Percentiles rank a stretch among this genome's conserved stretches.
phyloP scores from a whole-genome alignment of 257 asterid genomes.

The Hygrophila difformis region DNA sequence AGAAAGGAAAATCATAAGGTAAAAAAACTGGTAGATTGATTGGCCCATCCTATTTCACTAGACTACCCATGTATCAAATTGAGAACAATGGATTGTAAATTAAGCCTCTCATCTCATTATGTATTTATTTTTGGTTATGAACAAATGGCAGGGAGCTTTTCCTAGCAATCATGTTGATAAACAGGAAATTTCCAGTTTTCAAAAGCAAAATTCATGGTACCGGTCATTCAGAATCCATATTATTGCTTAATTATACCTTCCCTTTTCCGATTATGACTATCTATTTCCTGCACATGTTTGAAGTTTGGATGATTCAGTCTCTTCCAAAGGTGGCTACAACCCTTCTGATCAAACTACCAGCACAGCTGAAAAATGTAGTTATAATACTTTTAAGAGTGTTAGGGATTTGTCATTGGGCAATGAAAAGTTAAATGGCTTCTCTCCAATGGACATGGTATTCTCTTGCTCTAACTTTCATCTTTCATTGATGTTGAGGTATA shows the following conservation, averaged over 20 bases:
- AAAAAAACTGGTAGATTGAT: constrained; percentile 4
- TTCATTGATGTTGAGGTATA: background rate
- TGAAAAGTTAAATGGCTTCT: constrained; percentile 33
- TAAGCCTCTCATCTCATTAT: constrained; percentile 4
- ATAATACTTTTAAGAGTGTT: constrained; percentile 54
- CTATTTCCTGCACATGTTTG: constrained; percentile 15
- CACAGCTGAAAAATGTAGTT: constrained; percentile 26
- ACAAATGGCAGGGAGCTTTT: constrained; percentile 39
- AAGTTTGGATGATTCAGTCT: constrained; percentile 30
- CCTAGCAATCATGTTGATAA: constrained; percentile 22
- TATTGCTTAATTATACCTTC: constrained; percentile 5
- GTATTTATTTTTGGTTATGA: too few relatives aligned
- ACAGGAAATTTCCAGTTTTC: constrained; percentile 23
- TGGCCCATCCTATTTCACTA: background rate
- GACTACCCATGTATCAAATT: background rate
- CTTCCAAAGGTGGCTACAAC: constrained; percentile 32
- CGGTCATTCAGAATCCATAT: constrained; percentile 4
- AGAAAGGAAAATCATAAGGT: constrained; percentile 58
- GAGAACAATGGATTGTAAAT: background rate
- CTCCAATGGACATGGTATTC: constrained; percentile 69
- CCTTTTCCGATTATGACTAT: constrained; percentile 13
- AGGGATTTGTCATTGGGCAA: constrained; percentile 50
- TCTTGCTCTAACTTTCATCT: background rate
- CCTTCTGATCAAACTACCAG: constrained; percentile 23
- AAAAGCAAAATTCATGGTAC: constrained; percentile 33